Conservation (phyloP, 2,329 filamentous ascomycete genomes). For the Hymenoscyphus occultus region DNA sequence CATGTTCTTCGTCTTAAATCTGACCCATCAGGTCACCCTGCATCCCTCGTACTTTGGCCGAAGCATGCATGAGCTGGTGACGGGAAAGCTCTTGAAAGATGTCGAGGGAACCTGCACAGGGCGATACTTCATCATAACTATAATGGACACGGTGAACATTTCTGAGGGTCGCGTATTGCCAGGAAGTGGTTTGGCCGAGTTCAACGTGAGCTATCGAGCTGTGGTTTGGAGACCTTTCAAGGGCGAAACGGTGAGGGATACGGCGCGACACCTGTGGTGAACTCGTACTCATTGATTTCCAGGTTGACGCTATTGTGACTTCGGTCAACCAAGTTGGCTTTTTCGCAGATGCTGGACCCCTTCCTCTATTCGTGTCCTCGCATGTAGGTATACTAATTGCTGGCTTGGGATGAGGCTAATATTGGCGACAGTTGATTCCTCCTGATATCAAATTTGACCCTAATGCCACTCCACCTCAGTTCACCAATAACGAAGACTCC, state of each 20-base stretch:
- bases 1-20: conserved; percentile 99
- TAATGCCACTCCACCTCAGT: conserved; percentile 94
- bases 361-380: conserved; percentile 71
- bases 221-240: conserved; percentile 98
- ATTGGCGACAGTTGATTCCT: conserved; percentile 70
- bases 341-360: conserved; percentile 77
- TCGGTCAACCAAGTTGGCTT: conserved; percentile 91
- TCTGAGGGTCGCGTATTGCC: conserved; percentile 90
- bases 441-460: conserved; percentile 90
- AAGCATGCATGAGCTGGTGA: conserved; percentile 88
- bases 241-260: conserved; percentile 79
- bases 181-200: conserved; percentile 87
- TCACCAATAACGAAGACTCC: conserved; percentile 90
- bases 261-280: neutral
- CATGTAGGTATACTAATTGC: conserved; percentile 28
- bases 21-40: conserved; percentile 90
- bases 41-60: conserved; percentile 97
- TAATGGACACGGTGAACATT: conserved; percentile 95
- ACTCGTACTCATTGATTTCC: conserved; percentile 31
- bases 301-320: conserved; percentile 92
- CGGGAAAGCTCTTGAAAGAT: conserved; percentile 83
- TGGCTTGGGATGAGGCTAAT: conserved; percentile 8
- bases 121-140: conserved; percentile 95
- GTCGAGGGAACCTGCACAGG: conserved; percentile 95
- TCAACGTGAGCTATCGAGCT: conserved; percentile 90